Base-by-base conservation (phyloP, 2,329 filamentous ascomycete genomes). In the Sporothrix dimorphospora region DNA sequence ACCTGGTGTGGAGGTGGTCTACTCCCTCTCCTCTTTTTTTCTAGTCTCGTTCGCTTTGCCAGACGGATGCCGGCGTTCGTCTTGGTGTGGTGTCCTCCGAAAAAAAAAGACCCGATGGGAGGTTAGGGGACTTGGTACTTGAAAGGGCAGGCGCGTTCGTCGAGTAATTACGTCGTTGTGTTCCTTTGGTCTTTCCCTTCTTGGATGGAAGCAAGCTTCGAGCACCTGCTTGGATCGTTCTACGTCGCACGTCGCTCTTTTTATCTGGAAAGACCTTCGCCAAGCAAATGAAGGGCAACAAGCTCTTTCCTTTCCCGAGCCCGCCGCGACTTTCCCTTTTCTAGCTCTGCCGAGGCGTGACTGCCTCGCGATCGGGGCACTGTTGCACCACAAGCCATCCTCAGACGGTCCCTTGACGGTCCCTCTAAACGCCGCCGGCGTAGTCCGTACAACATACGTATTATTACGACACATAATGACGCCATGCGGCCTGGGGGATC, bases 401-500 rank as follows among this genome's bases (percentile, higher is more conserved):
- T 6, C 6, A 38, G 27, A 27, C 38, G 59, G 59, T 40, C 5
- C 19, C 16, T 21, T 21, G 55, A 21, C 55, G 14, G 59, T 12
- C 14, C 11, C 12, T 42, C 40, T 42, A 65, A 11, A 45, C 21
- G 21, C 59, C 38, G 59, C 16, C 40, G 42, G 61, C 61, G 11
- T 63, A 42, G n/a, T n/a, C n/a, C 55, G 55, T 34, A 57, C 53
- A n/a, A n/a, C n/a, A n/a, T n/a, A n/a, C n/a, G n/a, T n/a, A n/a
- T n/a, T n/a, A n/a, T n/a, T 57, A 34, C 8, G 16, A 7, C 61
- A 65, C 61, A 65, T 45, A 19, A 65, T 45, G 61, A 45, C 61
- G 38, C 38, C 61, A 65, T 47, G 11, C 19, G 16, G n/a, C 47
- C 7, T 24, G n/a, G 21, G 21, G 40, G 40, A 34, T 16, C 14